phyloP scores from a whole-genome alignment of 2,329 filamentous ascomycete species.

The Didymella sp. region DNA sequence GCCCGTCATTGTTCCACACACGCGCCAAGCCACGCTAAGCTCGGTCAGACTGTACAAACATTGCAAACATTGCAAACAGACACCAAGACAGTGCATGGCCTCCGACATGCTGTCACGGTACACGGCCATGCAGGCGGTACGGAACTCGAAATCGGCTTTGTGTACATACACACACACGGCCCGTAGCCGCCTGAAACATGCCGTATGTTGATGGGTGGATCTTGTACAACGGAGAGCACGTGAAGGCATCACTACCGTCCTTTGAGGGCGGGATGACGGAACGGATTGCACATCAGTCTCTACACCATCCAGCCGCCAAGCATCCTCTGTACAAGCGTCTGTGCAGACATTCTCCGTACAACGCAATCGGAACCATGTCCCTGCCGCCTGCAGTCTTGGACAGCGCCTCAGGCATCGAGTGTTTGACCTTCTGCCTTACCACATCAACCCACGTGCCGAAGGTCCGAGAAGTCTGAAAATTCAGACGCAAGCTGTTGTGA shows the following conservation, averaged over 20 bases:
- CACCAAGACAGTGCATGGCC: neutral
- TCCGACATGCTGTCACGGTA: neutral
- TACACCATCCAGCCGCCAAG: conserved; percentile 6
- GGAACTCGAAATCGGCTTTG: neutral
- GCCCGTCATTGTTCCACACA: conserved; percentile 4
- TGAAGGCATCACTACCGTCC: neutral
- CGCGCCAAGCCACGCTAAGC: conserved; percentile 5
- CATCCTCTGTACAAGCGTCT: too few relatives aligned
- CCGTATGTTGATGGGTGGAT: conserved; percentile 1
- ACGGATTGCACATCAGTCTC: conserved; percentile 11
- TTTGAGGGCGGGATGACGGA: conserved; percentile 11
- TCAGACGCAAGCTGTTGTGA: conserved; percentile 6
- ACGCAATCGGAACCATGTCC: neutral
- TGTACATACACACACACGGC: neutral
- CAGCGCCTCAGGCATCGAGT: neutral
- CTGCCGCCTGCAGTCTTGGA: conserved; percentile 2
- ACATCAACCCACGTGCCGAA: conserved; percentile 4
- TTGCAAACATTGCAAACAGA: conserved; percentile 11
- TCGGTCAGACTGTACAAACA: neutral
- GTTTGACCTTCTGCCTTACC: neutral
- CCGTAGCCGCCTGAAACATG: conserved; percentile 5
- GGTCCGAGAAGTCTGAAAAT: conserved; percentile 2
- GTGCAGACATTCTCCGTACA: conserved; percentile 12
- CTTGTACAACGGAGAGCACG: conserved; percentile 11
- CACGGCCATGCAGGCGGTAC: neutral